These are phyloP conservation scores for Cercospora berteroae DNA, from an alignment of 2,329 filamentous ascomycete genomes.

Conservation along the genomic window DNA sequence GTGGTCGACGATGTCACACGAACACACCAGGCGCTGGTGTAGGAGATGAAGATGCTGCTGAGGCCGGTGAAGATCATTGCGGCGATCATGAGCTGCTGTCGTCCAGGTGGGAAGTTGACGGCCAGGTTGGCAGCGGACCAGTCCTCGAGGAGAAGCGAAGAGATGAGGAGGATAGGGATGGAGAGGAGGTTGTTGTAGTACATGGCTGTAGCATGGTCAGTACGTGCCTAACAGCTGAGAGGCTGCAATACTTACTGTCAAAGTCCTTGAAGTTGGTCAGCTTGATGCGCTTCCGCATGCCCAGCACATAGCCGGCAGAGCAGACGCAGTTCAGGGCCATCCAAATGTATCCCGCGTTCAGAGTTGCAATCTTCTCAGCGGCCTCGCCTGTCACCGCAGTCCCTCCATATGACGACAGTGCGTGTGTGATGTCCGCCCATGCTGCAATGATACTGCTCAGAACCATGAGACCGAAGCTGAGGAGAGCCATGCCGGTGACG, in stretches of 20 bases:
- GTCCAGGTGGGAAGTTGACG: slow-evolving; percentile 83
- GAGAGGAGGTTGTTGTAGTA: slow-evolving; percentile 99
- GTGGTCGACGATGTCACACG: slow-evolving; percentile 96
- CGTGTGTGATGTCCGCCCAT: slow-evolving; percentile 94
- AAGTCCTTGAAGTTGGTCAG: slow-evolving; percentile 99
- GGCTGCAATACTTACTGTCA: slow-evolving; percentile 70
- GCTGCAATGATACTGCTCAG: slow-evolving; percentile 90
- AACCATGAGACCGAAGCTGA: slow-evolving; percentile 96
- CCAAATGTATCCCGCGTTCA: slow-evolving; percentile 96
- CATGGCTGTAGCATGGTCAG: slow-evolving; percentile 66
- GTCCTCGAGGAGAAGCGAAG: slow-evolving; percentile 81
- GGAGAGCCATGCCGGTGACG: slow-evolving; percentile 80
- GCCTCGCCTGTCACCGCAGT: slow-evolving; percentile 49
- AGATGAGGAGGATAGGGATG: slow-evolving; percentile 82
- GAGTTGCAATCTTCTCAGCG: slow-evolving; percentile 74
- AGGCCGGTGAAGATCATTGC: slow-evolving; percentile 94
- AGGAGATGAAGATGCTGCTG: slow-evolving; percentile 96
- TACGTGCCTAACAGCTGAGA: neutral
- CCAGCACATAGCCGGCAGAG: slow-evolving; percentile 82
- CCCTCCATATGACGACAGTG: slow-evolving; percentile 59
- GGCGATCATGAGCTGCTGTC: slow-evolving; percentile 69
- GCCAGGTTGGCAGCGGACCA: slow-evolving; percentile 83
- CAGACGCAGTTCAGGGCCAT: slow-evolving; percentile 97
- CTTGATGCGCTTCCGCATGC: slow-evolving; percentile 98
- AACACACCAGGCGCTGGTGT: slow-evolving; percentile 98